Base-by-base conservation (phyloP, 2,329 filamentous ascomycete species). In the Apiospora marii region DNA sequence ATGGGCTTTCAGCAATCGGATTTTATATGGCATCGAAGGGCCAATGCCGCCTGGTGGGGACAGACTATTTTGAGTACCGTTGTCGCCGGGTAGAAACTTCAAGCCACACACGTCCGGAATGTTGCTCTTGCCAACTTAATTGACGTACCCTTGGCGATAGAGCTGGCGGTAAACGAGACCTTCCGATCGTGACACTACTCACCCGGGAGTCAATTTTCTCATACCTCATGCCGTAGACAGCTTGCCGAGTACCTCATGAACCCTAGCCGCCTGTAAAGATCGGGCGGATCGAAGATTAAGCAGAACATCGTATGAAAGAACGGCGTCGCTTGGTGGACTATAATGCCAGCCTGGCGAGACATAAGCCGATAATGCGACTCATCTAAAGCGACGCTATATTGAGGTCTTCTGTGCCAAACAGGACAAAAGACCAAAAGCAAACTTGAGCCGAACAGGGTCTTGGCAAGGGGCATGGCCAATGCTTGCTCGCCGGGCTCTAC, bases 1-100 rank as follows among this genome's bases (percentile, higher is more conserved):
- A 41, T 64, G 34, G 58, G 34, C 34, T 41, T 64, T 64, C 22
- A 41, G 41, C 34, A 64, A 64, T 64, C 58, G 34, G 34, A 37
- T 37, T 61, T 61, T 37, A 4, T 37, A 34, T 37, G 53, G 53
- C 30, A 61, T 61, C 53, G 53, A 61, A 14, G 19, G 5, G 5
- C 4, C 49, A 53, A 30, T 53, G 37, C 49, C 24, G n/a, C 27
- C 27, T 24, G 27, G 30, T 22, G 53, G 27, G 53, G 16, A 16
- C 27, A 34, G 3, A n/a, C 19, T 49, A 22, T 22, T 49, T 49
- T 22, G 46, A 49, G 46, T 12, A 10, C 30, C 16, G 7, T 61
- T 61, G 53, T 16, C 53, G 53, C 30, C 30, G n/a, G n/a, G n/a
- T 37, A 7, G 16, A 61, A 30, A 8, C 53, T 61, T 37, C 53